Evolutionary conservation across 1,284 basidiomycete species (phyloP).

Genomic region (Neolentinus lepideus): DNA sequence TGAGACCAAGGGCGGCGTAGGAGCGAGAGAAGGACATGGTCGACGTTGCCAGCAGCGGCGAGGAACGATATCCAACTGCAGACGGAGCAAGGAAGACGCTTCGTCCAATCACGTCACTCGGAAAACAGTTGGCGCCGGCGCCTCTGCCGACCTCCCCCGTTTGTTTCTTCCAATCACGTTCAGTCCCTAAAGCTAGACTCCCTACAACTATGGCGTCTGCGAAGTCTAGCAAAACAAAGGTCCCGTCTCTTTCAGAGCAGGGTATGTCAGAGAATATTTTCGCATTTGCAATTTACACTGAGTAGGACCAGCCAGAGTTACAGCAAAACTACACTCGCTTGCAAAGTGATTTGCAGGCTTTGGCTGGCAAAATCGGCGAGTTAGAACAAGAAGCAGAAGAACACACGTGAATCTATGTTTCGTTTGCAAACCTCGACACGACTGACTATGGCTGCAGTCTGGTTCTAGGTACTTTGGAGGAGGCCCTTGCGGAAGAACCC

Average conservation of each 20-base stretch:
- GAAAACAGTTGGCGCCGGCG: background rate
- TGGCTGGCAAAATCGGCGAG: constrained; percentile 90
- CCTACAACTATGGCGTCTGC: constrained; percentile 30
- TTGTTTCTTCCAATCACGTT: constrained; percentile 27
- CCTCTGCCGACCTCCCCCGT: background rate
- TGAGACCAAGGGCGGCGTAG: constrained; percentile 23
- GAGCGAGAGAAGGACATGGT: constrained; percentile 17
- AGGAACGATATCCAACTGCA: background rate
- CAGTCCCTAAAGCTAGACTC: constrained; percentile 7
- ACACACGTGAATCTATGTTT: constrained; percentile 50
- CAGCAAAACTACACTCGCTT: constrained; percentile 70
- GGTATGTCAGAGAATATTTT: constrained; percentile 39
- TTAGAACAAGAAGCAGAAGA: constrained; percentile 92
- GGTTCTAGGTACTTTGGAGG: constrained; percentile 83
- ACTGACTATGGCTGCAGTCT: constrained; percentile 55
- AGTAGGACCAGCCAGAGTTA: constrained; percentile 57
- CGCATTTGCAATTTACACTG: constrained; percentile 19
- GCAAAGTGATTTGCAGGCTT: constrained; percentile 77
- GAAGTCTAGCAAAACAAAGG: constrained; percentile 48
- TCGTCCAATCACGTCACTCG: constrained; percentile 42
- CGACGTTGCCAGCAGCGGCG: background rate
- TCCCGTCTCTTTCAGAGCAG: constrained; percentile 53
- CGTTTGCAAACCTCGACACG: constrained; percentile 9
- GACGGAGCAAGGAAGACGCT: constrained; percentile 9
- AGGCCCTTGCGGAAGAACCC: constrained; percentile 74